A percentile compares a stretch with the other conserved stretches of the same genome.
phyloP scores from a whole-genome alignment of 179 eudicot genomes.

The Spinacia oleracea region DNA sequence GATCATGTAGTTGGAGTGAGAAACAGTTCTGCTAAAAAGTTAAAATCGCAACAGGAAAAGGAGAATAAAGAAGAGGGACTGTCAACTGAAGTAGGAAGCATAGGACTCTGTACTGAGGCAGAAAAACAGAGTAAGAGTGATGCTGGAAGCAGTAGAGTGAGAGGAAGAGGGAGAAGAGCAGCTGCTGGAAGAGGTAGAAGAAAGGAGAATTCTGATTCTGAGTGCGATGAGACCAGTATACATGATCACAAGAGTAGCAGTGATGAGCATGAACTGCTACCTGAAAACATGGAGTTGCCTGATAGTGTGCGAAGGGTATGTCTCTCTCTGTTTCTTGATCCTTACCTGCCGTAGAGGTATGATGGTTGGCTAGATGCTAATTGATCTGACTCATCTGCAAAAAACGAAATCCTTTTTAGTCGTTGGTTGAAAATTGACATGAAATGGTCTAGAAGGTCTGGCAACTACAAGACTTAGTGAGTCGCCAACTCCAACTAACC shows the following conservation, averaged over 20 bases:
- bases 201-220: slow-evolving; percentile 34
- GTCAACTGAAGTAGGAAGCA: slow-evolving; percentile 32
- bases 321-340: not conserved
- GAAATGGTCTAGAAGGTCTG: not conserved
- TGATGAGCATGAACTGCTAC: slow-evolving; percentile 30
- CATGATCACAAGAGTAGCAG: slow-evolving; percentile 35
- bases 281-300: slow-evolving; percentile 31
- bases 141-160: slow-evolving; percentile 23
- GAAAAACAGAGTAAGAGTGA: slow-evolving; percentile 24
- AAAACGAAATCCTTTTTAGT: not conserved
- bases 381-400: not conserved
- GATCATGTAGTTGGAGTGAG: slow-evolving; percentile 20
- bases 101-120: slow-evolving; percentile 17
- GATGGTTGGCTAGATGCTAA: not conserved
- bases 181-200: slow-evolving; percentile 43
- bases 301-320: slow-evolving; percentile 64
- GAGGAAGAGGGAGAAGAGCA: slow-evolving; percentile 39
- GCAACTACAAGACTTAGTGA: not conserved
- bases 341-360: not conserved
- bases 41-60: slow-evolving; percentile 36
- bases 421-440: not conserved
- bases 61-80: slow-evolving; percentile 26
- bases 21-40: slow-evolving; percentile 26
- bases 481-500: not conserved
- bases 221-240: slow-evolving; percentile 38